Evolutionary conservation across 2,329 filamentous ascomycete species (phyloP), one percentile per base, ranked within the genome.

Genomic region (Hypoxylon sp.): DNA sequence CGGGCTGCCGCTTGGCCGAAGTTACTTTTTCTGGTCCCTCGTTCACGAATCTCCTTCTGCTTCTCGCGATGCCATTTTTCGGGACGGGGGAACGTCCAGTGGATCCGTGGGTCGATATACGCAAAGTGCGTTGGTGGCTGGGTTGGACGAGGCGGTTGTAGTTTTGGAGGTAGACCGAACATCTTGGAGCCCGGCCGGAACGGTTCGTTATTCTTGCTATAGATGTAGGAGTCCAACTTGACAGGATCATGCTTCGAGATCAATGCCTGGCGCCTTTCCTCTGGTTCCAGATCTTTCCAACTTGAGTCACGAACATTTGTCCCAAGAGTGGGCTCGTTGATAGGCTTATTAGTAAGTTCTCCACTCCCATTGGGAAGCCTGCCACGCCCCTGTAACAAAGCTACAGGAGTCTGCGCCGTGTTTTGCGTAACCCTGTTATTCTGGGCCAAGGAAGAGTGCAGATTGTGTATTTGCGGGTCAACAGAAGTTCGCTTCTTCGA

Each of bases 31-130:
- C 84, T 80, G 2, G 78, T 79, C 3, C 82, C 82, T 1, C 87
- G 83, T 1, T 75, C 75, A 41, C 77, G 72, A 30, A 89, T 87
- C 63, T 89, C 86, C 0, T 75, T 72, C 34, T 82, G 78, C 65
- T 88, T 89, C 14, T 76, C 74, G 13, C 72, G 74, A 53, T 82
- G 77, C 86, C 86, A 89, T 17, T 78, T 76, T 3, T 80, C 72
- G 0, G 83, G 80, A 48, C 80, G 80, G 1, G 77, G 77, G 48
- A 82, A 80, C 0, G 80, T 80, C 76, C 81, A 84, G 56, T 86
- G 83, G 1, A 84, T 79, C 1, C 82, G 81, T 0, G 86, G 87
- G 73, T 90, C 84, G 2, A 87, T 79, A 51, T 82, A 77, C 0
- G 80, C 76, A 68, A 82, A 88, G 5, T 80, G 67, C 23, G 79